Evolutionary conservation across 441 rosid species (phyloP).

Genomic region (Adansonia gregorii): DNA sequence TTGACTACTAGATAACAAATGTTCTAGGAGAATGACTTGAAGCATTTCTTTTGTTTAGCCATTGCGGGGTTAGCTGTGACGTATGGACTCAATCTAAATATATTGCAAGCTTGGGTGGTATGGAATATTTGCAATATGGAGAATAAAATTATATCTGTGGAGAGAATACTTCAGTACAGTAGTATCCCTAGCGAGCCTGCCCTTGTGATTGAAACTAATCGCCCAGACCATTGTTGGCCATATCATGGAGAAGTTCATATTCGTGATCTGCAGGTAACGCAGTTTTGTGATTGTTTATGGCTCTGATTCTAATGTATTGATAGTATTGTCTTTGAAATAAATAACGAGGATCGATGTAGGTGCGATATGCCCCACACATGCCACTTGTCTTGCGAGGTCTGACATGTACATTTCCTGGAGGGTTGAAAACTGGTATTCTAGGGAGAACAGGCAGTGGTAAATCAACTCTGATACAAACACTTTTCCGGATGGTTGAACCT

Average conservation of each 20-base stretch:
- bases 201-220: conserved; percentile 62
- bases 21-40: conserved; percentile 1
- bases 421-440: conserved; percentile 81
- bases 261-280: conserved; percentile 65
- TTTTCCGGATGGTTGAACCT: conserved; percentile 69
- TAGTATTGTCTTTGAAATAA: background rate
- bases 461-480: conserved; percentile 83
- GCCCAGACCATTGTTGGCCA: conserved; percentile 69
- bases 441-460: conserved; percentile 89
- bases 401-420: conserved; percentile 80
- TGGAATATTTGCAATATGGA: conserved; percentile 76
- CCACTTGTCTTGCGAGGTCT: conserved; percentile 84
- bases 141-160: conserved; percentile 86
- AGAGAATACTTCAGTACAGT: conserved; percentile 84
- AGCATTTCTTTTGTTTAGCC: conserved; percentile 39
- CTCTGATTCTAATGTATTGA: background rate
- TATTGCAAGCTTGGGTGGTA: conserved; percentile 68
- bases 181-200: conserved; percentile 80
- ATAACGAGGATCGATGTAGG: conserved; percentile 41
- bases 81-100: conserved; percentile 81
- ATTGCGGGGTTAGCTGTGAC: conserved; percentile 90
- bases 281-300: conserved; percentile 11
- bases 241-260: conserved; percentile 64
- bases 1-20: conserved; percentile 9
- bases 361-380: conserved; percentile 86